Percentiles rank a stretch among this genome's conserved stretches.
These are phyloP conservation scores for Saccharum spontaneum DNA, from an alignment of 176 grass and related monocot genomes.

Conservation along the genomic window DNA sequence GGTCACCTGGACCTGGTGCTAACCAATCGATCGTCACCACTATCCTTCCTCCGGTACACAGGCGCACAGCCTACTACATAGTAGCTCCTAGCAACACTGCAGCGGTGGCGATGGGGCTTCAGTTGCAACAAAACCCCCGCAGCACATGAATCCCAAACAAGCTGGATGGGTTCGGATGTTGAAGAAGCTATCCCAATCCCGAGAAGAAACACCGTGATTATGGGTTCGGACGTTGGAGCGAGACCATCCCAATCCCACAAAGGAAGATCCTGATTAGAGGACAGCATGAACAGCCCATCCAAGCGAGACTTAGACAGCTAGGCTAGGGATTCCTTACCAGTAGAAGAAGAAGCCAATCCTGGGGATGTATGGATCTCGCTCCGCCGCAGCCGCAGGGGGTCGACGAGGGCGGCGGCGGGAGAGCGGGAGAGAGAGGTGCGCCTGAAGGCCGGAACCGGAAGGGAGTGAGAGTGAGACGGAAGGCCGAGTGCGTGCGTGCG, in stretches of 20 bases:
- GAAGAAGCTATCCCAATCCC: neutral
- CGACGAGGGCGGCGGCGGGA: neutral
- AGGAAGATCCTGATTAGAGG: neutral
- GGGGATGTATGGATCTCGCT: neutral
- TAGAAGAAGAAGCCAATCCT: neutral
- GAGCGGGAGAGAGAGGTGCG: neutral
- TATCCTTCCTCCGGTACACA: neutral
- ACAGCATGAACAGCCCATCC: neutral
- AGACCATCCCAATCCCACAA: neutral
- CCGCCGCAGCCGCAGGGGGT: neutral
- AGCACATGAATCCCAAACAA: neutral
- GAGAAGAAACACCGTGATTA: neutral
- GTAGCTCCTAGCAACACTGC: neutral
- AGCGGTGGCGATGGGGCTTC: neutral
- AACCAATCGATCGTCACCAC: neutral
- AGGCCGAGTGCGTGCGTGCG: neutral
- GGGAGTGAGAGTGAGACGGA: neutral
- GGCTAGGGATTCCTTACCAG: neutral
- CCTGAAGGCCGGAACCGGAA: neutral
- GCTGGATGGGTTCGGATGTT: neutral
- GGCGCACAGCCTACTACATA: neutral
- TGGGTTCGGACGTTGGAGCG: neutral
- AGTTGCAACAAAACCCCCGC: neutral
- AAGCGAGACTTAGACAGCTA: neutral
- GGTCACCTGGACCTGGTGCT: neutral